A percentile compares a stretch with the other conserved stretches of the same genome.
These are phyloP conservation scores for Leccinum ochraceum DNA, from an alignment of 768 basidiomycete species.

Conservation along the genomic window DNA sequence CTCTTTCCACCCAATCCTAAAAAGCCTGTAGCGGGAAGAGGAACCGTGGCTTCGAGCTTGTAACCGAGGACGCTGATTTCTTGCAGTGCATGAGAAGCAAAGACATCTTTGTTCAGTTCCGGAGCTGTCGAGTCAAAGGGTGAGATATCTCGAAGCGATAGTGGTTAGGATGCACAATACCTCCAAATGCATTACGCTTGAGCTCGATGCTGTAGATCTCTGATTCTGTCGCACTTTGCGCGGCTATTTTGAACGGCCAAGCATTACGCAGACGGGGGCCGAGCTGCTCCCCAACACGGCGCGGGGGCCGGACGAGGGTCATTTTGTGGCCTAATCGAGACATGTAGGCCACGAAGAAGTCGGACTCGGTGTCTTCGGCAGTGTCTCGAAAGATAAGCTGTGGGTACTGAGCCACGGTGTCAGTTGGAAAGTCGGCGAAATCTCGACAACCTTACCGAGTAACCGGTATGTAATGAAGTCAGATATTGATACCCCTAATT, in stretches of 20 bases:
- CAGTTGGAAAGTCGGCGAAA: slow-evolving; percentile 10
- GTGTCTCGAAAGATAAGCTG: slow-evolving; percentile 67
- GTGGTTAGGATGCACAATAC: slow-evolving; percentile 16
- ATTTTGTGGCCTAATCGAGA: slow-evolving; percentile 61
- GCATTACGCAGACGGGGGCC: slow-evolving; percentile 39
- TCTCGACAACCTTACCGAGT: slow-evolving; percentile 41
- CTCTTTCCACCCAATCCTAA: slow-evolving; percentile 44
- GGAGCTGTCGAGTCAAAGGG: slow-evolving; percentile 29
- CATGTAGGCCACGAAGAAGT: slow-evolving; percentile 68
- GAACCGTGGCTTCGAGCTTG: slow-evolving; percentile 66
- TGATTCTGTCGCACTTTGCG: slow-evolving; percentile 47
- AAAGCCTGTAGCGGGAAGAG: slow-evolving; percentile 46
- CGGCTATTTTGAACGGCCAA: slow-evolving; percentile 44
- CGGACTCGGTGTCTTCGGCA: slow-evolving; percentile 45
- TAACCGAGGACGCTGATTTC: slow-evolving; percentile 58
- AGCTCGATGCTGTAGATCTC: slow-evolving; percentile 58
- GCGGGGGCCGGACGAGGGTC: slow-evolving; percentile 44
- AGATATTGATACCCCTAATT: slow-evolving; percentile 72
- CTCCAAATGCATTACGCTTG: slow-evolving; percentile 42
- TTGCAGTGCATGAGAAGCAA: slow-evolving; percentile 64
- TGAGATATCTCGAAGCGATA: slow-evolving; percentile 3
- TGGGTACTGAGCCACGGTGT: slow-evolving; percentile 44
- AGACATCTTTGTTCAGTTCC: slow-evolving; percentile 52
- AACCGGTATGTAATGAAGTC: slow-evolving; percentile 58
- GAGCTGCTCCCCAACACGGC: slow-evolving; percentile 38